Evolutionary conservation across 805 yeast genomes (phyloP).

Genomic region (Ogataea wickerhamii): DNA sequence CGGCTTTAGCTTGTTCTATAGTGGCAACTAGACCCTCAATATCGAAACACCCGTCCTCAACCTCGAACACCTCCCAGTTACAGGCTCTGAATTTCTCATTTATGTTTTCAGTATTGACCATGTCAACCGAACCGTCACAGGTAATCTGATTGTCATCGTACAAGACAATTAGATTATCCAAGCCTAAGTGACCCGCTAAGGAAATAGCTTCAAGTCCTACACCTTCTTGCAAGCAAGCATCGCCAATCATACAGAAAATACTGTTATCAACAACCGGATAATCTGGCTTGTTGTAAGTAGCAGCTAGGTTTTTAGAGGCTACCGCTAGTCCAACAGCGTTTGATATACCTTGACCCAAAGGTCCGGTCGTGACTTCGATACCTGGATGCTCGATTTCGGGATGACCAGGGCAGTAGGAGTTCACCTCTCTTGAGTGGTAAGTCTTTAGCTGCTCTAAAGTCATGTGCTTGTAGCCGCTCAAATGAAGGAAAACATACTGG

Average conservation of each 20-base stretch:
- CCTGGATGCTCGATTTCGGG: slow-evolving; percentile 94
- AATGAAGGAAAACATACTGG: slow-evolving; percentile 78
- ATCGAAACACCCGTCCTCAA: slow-evolving; percentile 78
- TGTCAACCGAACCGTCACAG: slow-evolving; percentile 87
- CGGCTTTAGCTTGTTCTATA: slow-evolving; percentile 70
- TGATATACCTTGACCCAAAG: slow-evolving; percentile 95
- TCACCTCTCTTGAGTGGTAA: slow-evolving; percentile 69
- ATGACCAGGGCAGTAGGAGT: slow-evolving; percentile 95
- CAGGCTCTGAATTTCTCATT: slow-evolving; percentile 79
- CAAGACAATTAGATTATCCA: slow-evolving; percentile 87
- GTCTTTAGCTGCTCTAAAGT: slow-evolving; percentile 80
- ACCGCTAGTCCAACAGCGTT: slow-evolving; percentile 96
- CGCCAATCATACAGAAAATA: slow-evolving; percentile 84
- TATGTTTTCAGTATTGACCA: slow-evolving; percentile 93
- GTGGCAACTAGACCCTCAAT: slow-evolving; percentile 64
- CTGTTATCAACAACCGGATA: slow-evolving; percentile 65
- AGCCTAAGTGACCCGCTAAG: slow-evolving; percentile 90
- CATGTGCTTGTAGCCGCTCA: slow-evolving; percentile 73
- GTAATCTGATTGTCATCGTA: slow-evolving; percentile 97
- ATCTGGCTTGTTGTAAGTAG: slow-evolving; percentile 87
- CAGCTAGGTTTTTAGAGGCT: slow-evolving; percentile 88
- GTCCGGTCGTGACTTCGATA: slow-evolving; percentile 97
- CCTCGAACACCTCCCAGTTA: slow-evolving; percentile 86
- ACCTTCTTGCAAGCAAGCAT: slow-evolving; percentile 98
- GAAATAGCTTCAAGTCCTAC: slow-evolving; percentile 91